Conservation (phyloP, 371 early-diverging fungal genomes). For the Circinella minor region DNA sequence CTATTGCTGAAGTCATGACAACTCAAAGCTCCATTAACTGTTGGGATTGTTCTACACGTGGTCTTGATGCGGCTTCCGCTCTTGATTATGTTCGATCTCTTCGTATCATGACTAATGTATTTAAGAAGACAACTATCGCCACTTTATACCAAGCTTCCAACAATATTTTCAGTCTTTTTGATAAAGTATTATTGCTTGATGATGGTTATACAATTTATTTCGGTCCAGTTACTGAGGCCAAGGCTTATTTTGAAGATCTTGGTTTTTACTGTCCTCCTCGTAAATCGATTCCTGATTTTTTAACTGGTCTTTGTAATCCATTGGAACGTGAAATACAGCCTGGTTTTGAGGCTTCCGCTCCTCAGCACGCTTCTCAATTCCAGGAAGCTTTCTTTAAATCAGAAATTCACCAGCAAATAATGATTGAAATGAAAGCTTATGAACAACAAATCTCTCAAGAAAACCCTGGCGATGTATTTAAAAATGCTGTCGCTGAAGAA, state of each 20-base stretch:
- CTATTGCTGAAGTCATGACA: slow-evolving; percentile 88
- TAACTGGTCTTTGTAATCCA: slow-evolving; percentile 68
- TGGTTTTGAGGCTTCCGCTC: slow-evolving; percentile 57
- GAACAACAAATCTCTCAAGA: slow-evolving; percentile 31
- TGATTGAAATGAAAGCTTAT: slow-evolving; percentile 45
- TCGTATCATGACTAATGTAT: slow-evolving; percentile 67
- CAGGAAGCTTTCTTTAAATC: slow-evolving; percentile 50
- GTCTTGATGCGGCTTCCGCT: slow-evolving; percentile 91
- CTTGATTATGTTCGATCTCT: slow-evolving; percentile 75
- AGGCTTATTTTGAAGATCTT: slow-evolving; percentile 67
- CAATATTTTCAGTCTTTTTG: slow-evolving; percentile 77
- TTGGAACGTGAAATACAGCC: slow-evolving; percentile 61
- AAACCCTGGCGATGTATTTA: slow-evolving; percentile 50
- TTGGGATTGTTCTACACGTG: slow-evolving; percentile 89
- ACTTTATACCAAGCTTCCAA: slow-evolving; percentile 77
- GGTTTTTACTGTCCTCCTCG: slow-evolving; percentile 74
- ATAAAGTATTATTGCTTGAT: slow-evolving; percentile 71
- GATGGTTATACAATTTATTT: slow-evolving; percentile 77
- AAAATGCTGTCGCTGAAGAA: slow-evolving; percentile 53
- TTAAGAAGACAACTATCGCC: slow-evolving; percentile 66
- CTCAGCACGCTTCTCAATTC: slow-evolving; percentile 51
- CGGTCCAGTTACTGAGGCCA: slow-evolving; percentile 68
- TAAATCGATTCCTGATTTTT: slow-evolving; percentile 77
- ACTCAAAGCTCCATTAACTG: slow-evolving; percentile 74
- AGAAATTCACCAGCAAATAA: slow-evolving; percentile 31